phyloP scores from a whole-genome alignment of 2,329 filamentous ascomycete species.

The Claviceps maximensis region DNA sequence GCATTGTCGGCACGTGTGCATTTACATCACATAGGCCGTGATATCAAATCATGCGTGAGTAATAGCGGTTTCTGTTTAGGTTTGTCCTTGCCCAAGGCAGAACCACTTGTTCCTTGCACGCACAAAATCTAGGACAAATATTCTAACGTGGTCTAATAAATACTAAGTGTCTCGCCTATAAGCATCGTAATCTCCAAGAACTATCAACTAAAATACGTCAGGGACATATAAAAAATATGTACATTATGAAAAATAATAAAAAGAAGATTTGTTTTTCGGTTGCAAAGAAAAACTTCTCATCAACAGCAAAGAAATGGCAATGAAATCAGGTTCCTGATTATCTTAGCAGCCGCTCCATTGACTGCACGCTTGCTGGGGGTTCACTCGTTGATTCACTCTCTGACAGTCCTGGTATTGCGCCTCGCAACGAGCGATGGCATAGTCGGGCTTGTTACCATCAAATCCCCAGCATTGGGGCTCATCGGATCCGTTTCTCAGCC shows the following conservation, averaged over 20 bases:
- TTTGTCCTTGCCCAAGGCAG: no score
- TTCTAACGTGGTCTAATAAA: no score
- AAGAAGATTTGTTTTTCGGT: no score
- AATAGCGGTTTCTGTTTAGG: no score
- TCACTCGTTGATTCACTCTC: constrained; percentile 25
- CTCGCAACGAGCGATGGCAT: constrained; percentile 29
- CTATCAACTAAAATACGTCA: no score
- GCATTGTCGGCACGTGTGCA: no score
- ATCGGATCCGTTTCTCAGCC: constrained; percentile 7
- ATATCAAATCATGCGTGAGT: no score
- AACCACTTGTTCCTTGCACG: no score
- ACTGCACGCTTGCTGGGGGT: constrained; percentile 26
- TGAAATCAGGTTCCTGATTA: background rate
- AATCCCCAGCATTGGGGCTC: constrained; percentile 12
- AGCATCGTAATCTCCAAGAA: no score
- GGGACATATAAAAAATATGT: background rate
- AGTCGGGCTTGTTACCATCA: constrained; percentile 19
- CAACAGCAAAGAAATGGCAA: background rate
- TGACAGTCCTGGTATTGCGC: constrained; percentile 37
- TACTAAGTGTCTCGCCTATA: no score
- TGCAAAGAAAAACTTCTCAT: background rate
- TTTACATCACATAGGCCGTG: no score
- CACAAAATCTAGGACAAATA: no score
- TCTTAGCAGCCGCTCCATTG: constrained; percentile 18
- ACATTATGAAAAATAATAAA: background rate